Conservation (phyloP, 1,284 basidiomycete genomes). For the Ceratobasidium sp. region DNA sequence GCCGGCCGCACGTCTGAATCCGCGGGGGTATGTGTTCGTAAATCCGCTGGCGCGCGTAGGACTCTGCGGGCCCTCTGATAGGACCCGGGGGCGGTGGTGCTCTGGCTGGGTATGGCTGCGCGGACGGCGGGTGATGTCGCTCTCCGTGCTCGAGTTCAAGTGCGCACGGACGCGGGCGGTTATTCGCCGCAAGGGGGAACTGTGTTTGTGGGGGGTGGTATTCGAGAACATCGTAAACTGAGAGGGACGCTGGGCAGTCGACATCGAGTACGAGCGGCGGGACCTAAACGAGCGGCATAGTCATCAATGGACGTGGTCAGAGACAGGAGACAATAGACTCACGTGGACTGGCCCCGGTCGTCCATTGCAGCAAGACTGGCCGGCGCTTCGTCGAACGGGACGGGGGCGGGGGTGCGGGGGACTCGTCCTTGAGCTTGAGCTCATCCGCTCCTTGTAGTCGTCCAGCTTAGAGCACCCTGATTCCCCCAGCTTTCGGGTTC, state of each 20-base stretch:
- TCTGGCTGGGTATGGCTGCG: constrained; percentile 18
- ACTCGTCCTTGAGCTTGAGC: no score
- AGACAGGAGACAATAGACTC: neutral
- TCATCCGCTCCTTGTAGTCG: neutral
- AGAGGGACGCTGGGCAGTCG: constrained; percentile 27
- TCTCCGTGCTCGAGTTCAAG: constrained; percentile 37
- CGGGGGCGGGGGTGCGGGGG: no score
- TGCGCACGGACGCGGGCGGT: constrained; percentile 34
- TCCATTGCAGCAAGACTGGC: no score
- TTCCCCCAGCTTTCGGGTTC: constrained; percentile 3
- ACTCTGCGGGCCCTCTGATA: constrained; percentile 11
- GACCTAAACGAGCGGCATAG: neutral
- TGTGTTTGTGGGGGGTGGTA: constrained; percentile 29
- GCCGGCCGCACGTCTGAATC: constrained; percentile 7
- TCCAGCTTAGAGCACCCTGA: neutral
- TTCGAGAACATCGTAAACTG: constrained; percentile 39
- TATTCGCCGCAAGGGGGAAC: constrained; percentile 19
- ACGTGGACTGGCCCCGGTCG: constrained; percentile 24
- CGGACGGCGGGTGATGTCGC: constrained; percentile 19
- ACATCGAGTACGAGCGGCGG: constrained; percentile 38
- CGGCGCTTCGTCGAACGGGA: no score
- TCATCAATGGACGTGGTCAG: neutral
- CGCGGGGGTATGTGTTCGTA: constrained; percentile 7
- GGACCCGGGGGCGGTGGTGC: constrained; percentile 20
- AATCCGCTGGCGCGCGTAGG: neutral